Evolutionary conservation across 306 rosid species (phyloP).

Genomic region (Dalbergia cochinchinensis): DNA sequence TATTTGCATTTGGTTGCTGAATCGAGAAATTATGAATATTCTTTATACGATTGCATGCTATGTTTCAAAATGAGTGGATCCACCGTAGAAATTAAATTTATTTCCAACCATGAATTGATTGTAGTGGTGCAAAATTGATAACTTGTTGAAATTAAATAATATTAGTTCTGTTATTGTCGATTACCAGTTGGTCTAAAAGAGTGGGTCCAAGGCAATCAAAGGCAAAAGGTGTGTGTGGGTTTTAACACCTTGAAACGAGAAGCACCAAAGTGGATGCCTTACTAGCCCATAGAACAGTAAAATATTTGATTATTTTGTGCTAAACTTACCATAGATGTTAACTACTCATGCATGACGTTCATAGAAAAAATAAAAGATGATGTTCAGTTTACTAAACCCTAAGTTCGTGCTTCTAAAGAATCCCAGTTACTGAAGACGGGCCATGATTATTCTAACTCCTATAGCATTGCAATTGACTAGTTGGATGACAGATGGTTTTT

Average conservation of each 20-base stretch:
- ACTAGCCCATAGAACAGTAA: neutral
- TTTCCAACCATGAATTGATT: constrained; percentile 3
- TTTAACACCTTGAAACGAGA: constrained; percentile 16
- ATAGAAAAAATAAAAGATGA: neutral
- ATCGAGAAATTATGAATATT: neutral
- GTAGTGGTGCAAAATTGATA: neutral
- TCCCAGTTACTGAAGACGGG: neutral
- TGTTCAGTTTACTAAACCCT: neutral
- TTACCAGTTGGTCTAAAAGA: neutral
- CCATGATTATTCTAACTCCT: no score
- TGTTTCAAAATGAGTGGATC: constrained; percentile 20
- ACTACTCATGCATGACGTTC: neutral
- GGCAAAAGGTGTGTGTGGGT: neutral
- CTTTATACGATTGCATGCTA: neutral
- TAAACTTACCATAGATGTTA: neutral
- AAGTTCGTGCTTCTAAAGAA: neutral
- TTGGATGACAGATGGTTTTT: no score
- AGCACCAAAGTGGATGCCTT: constrained; percentile 9
- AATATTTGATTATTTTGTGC: constrained; percentile 2
- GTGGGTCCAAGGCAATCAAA: neutral
- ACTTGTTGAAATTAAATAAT: constrained; percentile 22
- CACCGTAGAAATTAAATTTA: neutral
- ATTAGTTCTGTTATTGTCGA: neutral
- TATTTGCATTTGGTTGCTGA: neutral
- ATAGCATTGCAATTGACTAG: no score